Base-by-base conservation (phyloP, 345 rosid species). In the Erysimum cheiranthoides region DNA sequence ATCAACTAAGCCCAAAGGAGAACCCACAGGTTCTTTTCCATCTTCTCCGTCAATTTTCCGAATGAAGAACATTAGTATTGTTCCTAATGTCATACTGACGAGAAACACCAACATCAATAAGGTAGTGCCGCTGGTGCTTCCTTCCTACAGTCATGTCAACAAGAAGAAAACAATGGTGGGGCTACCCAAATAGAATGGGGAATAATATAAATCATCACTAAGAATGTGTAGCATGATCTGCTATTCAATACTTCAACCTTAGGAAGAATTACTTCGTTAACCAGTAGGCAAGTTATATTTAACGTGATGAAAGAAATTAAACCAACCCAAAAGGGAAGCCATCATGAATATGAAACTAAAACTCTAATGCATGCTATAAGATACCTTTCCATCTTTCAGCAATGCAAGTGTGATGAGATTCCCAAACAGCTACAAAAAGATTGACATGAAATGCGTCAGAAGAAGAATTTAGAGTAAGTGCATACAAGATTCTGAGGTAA, bases 341-440 rank as follows among this genome's bases (percentile, higher is more conserved):
- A n/a, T 8, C 36, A 56, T 25, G 51, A 35, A 35, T 28, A 35
- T 74, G 40, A 14, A 8, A 42, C 40, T 52, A n/a, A 5, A 25
- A 25, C 17, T 66, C 61, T 21, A 13, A 61, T 9, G 9, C 10
- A 74, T 38, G 39, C 61, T 68, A 34, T 1, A 62, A 16, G n/a
- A 32, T 85, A 87, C 97, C 80, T 59, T 42, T 61, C 85, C 89
- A 74, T 83, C 82, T 43, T 78, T 83, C 77, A 93, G 79, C 73
- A 93, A 59, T n/a, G 83, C 91, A 69, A 93, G 93, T 8, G 96
- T 82, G 72, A 93, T 78, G 49, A 93, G 96, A 82, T 93, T 93
- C 70, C 98, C 98, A 69, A 86, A 84, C 58, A 91, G 79, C 98
- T 91, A 87, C 83, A 79, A 75, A 74, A 68, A 50, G 25, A 56